A percentile compares a stretch with the other conserved stretches of the same genome.
These are phyloP conservation scores for Cerioporus squamosus DNA, from an alignment of 1,284 basidiomycete species.

Conservation along the genomic window DNA sequence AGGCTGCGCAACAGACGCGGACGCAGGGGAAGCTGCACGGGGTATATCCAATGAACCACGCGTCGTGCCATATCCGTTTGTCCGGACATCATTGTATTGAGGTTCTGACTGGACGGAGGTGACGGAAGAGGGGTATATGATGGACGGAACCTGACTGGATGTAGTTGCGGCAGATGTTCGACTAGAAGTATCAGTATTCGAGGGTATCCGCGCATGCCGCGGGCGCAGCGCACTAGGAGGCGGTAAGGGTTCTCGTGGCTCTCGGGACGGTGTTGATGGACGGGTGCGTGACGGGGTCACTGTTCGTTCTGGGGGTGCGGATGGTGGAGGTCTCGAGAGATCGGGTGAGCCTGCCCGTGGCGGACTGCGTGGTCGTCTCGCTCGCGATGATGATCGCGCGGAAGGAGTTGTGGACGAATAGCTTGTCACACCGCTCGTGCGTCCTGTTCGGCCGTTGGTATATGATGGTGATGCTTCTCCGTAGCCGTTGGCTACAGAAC, in stretches of 20 bases:
- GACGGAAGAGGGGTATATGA: constrained; percentile 27
- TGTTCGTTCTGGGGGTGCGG: constrained; percentile 21
- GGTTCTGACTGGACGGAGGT: constrained; percentile 19
- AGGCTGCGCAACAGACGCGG: constrained; percentile 18
- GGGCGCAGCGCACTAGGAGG: constrained; percentile 42
- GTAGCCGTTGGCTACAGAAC: constrained; percentile 28
- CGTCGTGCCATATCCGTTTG: constrained; percentile 23
- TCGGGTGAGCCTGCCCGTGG: constrained; percentile 31
- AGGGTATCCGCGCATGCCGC: constrained; percentile 40
- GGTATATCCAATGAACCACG: constrained; percentile 33
- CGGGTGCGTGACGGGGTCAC: constrained; percentile 27
- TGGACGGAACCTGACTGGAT: constrained; percentile 31
- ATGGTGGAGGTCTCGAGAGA: constrained; percentile 19
- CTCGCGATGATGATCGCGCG: constrained; percentile 22
- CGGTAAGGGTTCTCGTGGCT: constrained; percentile 23
- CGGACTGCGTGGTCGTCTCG: constrained; percentile 30
- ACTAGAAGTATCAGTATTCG: constrained; percentile 36
- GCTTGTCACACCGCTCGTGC: constrained; percentile 23
- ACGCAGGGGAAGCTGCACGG: constrained; percentile 28
- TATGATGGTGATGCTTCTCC: constrained; percentile 12
- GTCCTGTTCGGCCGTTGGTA: constrained; percentile 20
- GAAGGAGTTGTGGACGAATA: constrained; percentile 19
- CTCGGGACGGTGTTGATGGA: constrained; percentile 30
- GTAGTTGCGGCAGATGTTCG: constrained; percentile 28
- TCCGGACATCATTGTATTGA: constrained; percentile 8